Evolutionary conservation across 805 yeast species (phyloP).

Genomic region (Nakazawaea siamensis): DNA sequence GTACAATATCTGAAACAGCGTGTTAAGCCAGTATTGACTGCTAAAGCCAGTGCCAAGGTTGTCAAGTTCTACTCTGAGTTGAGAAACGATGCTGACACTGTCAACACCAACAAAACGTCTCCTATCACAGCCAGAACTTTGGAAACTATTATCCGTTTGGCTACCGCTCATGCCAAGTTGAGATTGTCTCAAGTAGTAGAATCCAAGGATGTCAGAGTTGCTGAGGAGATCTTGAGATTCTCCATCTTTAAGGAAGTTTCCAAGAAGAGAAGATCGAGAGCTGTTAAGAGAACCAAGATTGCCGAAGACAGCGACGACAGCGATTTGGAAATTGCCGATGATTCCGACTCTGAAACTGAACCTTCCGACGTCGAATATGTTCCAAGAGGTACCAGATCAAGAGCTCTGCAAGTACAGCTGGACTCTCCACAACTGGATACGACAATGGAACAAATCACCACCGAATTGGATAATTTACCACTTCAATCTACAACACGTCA

Average conservation of each 20-base stretch:
- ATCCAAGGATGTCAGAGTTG: slow-evolving; percentile 72
- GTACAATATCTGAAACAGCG: slow-evolving; percentile 91
- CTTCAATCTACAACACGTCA: slow-evolving; percentile 13
- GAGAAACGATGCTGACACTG: slow-evolving; percentile 62
- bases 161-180: slow-evolving; percentile 97
- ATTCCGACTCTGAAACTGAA: slow-evolving; percentile 12
- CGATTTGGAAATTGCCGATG: slow-evolving; percentile 9
- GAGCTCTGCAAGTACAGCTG: slow-evolving; percentile 17
- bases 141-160: slow-evolving; percentile 88
- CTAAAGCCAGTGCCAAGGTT: slow-evolving; percentile 71
- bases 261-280: slow-evolving; percentile 18
- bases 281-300: slow-evolving; percentile 23
- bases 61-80: slow-evolving; percentile 73
- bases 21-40: slow-evolving; percentile 70
- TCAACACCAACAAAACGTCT: slow-evolving; percentile 69
- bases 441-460: slow-evolving; percentile 14
- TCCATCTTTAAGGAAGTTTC: slow-evolving; percentile 76
- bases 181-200: slow-evolving; percentile 72
- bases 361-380: slow-evolving; percentile 9
- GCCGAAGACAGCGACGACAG: slow-evolving; percentile 9
- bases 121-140: slow-evolving; percentile 98
- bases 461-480: slow-evolving; percentile 11
- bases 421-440: slow-evolving; percentile 6
- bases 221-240: slow-evolving; percentile 76
- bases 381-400: slow-evolving; percentile 10